Base-by-base conservation (phyloP, 306 rosid species). In the Delonix regia region DNA sequence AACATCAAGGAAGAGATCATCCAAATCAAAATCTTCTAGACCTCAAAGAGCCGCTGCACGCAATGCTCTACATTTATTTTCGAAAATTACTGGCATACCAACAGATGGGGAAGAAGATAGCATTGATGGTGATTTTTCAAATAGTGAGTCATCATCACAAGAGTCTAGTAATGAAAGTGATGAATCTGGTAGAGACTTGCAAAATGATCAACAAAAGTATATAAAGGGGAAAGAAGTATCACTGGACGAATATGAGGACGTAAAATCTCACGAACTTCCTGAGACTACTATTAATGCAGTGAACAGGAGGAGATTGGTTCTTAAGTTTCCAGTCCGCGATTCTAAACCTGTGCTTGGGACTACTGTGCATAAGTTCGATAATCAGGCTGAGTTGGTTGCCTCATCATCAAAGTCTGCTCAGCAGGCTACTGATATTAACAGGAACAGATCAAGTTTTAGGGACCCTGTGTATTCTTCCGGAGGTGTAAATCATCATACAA, bases 1-100 rank as follows among this genome's bases (percentile, higher is more conserved):
- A 78, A 10, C 67, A 74, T 87, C 94, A 63, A 87, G 81, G 86
- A 88, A 81, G 77, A 93, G 86, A 85, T 85, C 88, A 48, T 82
- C 93, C 47, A 83, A 86, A 65, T 87, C 95, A 60, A 92, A 92
- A 87, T 86, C 96, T 69, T 86, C 90, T 74, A 88, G 99, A 85
- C 99, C 99, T 75, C 97, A 78, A 87, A 88, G 99, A 80, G 97
- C 91, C 79, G 98, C 99, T 44, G 99, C 99, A 44, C 94, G 91
- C 73, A 93, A 96, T 78, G 99, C 98, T 41, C 93, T 91, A 53
- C 85, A 79, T 80, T 80, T 93, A 78, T 90, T 96, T 77, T 93
- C 98, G 30, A 93, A 88, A 86, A 87, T 96, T 79, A 88, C 91
- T 2, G 97, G 97, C 64, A 85, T 89, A 15, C 88, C 89, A 78